phyloP scores from a whole-genome alignment of 2,329 filamentous ascomycete species.

The Neopestalotiopsis clavispora region DNA sequence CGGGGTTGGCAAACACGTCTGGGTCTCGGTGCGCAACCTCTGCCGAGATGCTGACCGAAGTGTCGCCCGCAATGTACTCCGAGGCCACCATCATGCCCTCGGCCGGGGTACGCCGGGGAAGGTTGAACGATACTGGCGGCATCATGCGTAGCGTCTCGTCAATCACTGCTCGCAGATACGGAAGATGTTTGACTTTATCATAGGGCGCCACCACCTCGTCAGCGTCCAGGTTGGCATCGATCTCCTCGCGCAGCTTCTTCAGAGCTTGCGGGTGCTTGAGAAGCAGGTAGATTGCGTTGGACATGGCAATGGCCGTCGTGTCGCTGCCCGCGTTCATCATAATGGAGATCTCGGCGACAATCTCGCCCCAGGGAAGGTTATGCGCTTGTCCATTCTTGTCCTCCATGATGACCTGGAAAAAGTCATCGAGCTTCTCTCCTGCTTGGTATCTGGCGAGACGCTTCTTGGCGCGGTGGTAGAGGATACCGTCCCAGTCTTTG shows the following conservation, averaged over 20 bases:
- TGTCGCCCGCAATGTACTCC: constrained; percentile 49
- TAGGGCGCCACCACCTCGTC: constrained; percentile 51
- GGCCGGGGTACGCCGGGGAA: constrained; percentile 48
- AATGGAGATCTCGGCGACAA: constrained; percentile 58
- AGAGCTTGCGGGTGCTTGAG: constrained; percentile 49
- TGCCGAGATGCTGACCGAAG: constrained; percentile 48
- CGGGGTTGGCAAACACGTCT: constrained; percentile 40
- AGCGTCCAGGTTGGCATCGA: constrained; percentile 48
- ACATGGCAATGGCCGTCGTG: constrained; percentile 54
- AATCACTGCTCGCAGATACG: constrained; percentile 56
- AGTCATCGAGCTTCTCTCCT: constrained; percentile 62
- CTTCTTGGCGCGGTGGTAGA: constrained; percentile 47
- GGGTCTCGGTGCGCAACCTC: constrained; percentile 44
- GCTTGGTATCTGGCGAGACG: constrained; percentile 47
- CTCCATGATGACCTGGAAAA: constrained; percentile 61
- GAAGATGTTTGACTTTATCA: constrained; percentile 54
- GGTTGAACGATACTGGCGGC: constrained; percentile 41
- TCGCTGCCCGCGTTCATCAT: constrained; percentile 58
- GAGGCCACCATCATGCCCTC: constrained; percentile 48
- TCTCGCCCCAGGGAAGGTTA: constrained; percentile 60
- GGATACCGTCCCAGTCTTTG: constrained; percentile 50
- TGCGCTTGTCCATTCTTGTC: constrained; percentile 45
- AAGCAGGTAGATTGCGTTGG: constrained; percentile 57
- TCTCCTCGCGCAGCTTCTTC: constrained; percentile 46
- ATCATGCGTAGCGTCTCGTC: constrained; percentile 55